Evolutionary conservation across 2,329 filamentous ascomycete genomes (phyloP).

Genomic region (Phyllosticta citriasiana): DNA sequence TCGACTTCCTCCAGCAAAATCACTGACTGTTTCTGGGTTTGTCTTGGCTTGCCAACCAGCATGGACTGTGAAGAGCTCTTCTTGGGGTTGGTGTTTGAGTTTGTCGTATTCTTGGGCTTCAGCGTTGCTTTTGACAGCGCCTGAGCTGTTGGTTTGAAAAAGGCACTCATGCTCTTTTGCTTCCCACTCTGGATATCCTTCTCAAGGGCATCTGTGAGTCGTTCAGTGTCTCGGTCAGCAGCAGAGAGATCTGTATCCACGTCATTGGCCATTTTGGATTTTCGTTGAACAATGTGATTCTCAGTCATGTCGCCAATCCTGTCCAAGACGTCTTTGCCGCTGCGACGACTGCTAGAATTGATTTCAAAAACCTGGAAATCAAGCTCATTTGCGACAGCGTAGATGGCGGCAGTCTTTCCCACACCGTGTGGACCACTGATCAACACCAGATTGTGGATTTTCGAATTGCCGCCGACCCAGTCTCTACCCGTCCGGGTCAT

Average conservation of each 20-base stretch:
- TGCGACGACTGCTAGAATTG: slow-evolving; percentile 71
- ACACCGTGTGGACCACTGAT: slow-evolving; percentile 82
- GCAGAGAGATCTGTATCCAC: slow-evolving; percentile 9
- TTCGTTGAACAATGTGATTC: slow-evolving; percentile 72
- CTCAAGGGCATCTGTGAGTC: slow-evolving; percentile 37
- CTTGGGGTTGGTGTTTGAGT: neutral
- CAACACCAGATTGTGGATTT: slow-evolving; percentile 66
- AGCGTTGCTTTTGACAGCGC: slow-evolving; percentile 13
- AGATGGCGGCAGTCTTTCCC: slow-evolving; percentile 87
- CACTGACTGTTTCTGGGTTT: slow-evolving; percentile 74
- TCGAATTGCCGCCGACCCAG: slow-evolving; percentile 29
- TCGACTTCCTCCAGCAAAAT: slow-evolving; percentile 94
- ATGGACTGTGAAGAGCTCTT: slow-evolving; percentile 17
- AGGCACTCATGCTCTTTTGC: slow-evolving; percentile 70
- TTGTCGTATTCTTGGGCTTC: neutral
- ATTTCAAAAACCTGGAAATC: slow-evolving; percentile 94
- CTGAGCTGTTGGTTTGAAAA: slow-evolving; percentile 51
- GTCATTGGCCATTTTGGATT: slow-evolving; percentile 16
- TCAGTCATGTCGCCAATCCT: slow-evolving; percentile 93
- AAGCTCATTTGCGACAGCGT: slow-evolving; percentile 84
- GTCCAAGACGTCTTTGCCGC: slow-evolving; percentile 81
- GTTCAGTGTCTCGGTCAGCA: slow-evolving; percentile 27
- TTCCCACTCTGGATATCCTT: slow-evolving; percentile 56
- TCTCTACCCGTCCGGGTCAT: slow-evolving; percentile 21
- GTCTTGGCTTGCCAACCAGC: slow-evolving; percentile 24